Conservation (phyloP, 768 basidiomycete genomes). For the Coprinopsis strossmayeri region DNA sequence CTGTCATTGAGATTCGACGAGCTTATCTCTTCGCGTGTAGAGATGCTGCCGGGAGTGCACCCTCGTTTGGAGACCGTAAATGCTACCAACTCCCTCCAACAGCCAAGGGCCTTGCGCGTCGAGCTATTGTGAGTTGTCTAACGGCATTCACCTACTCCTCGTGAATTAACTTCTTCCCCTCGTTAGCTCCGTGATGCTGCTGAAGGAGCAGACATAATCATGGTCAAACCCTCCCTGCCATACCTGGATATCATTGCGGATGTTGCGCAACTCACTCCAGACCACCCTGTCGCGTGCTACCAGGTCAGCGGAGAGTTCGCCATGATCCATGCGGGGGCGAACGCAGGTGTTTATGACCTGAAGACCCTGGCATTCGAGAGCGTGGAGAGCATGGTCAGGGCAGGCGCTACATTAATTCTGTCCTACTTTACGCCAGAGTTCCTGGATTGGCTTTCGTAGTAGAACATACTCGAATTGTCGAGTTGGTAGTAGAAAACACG, state of each 20-base stretch:
- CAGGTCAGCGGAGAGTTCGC: constrained; percentile 98
- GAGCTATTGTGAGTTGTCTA: constrained; percentile 74
- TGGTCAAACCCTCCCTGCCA: constrained; percentile 96
- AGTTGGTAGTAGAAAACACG: too few relatives aligned
- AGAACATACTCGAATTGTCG: neutral
- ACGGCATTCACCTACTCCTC: neutral
- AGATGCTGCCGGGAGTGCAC: constrained; percentile 96
- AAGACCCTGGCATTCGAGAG: constrained; percentile 93
- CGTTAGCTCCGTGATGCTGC: constrained; percentile 81
- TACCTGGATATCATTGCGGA: constrained; percentile 96
- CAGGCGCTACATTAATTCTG: constrained; percentile 85
- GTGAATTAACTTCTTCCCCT: constrained; percentile 6
- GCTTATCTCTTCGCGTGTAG: constrained; percentile 33
- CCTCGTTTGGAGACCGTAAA: constrained; percentile 91
- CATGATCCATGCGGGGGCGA: constrained; percentile 93
- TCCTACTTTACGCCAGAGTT: constrained; percentile 97
- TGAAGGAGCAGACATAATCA: constrained; percentile 97
- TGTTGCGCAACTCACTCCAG: constrained; percentile 70
- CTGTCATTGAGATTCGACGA: neutral
- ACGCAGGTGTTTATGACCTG: constrained; percentile 89
- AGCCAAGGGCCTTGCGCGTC: constrained; percentile 83
- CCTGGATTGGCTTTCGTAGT: constrained; percentile 67
- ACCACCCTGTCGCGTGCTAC: constrained; percentile 94
- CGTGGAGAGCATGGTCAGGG: constrained; percentile 85
- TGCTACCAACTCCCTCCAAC: constrained; percentile 95